A percentile compares a stretch with the other conserved stretches of the same genome.
Evolutionary conservation across 768 basidiomycete species (phyloP).

Genomic region (Chalciporus sphaerocephalus): DNA sequence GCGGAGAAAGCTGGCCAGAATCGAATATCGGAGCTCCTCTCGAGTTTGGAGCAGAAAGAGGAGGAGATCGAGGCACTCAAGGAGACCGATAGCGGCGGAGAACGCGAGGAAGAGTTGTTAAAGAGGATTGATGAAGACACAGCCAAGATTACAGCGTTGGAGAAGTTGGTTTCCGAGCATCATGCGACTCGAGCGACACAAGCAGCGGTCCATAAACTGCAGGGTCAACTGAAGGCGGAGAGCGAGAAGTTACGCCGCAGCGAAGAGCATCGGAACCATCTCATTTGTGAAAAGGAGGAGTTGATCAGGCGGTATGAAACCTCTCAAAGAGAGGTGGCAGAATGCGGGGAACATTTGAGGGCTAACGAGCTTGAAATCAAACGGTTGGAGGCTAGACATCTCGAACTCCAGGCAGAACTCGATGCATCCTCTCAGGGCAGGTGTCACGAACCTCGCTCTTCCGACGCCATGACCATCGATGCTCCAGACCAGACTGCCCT

Average conservation of each 20-base stretch:
- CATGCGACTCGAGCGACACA: constrained; percentile 31
- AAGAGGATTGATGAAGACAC: constrained; percentile 71
- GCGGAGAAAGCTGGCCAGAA: constrained; percentile 43
- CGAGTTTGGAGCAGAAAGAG: constrained; percentile 49
- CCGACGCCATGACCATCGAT: constrained; percentile 5
- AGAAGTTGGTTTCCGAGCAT: constrained; percentile 43
- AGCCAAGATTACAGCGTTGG: constrained; percentile 56
- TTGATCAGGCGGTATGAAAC: constrained; percentile 42
- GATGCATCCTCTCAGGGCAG: neutral
- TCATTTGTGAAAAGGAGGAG: constrained; percentile 54
- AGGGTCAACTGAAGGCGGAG: constrained; percentile 40
- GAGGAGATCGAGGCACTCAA: constrained; percentile 51
- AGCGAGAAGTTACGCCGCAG: constrained; percentile 35
- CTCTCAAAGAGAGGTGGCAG: constrained; percentile 31
- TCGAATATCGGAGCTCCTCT: constrained; percentile 43
- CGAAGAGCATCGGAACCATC: constrained; percentile 42
- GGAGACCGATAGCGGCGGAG: constrained; percentile 36
- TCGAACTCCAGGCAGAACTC: constrained; percentile 19
- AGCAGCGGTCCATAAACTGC: constrained; percentile 39
- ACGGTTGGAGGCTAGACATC: constrained; percentile 22
- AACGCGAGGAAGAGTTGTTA: constrained; percentile 58
- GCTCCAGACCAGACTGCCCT: constrained; percentile 20
- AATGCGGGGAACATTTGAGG: constrained; percentile 18
- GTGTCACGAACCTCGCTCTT: neutral
- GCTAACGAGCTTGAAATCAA: constrained; percentile 23